These are phyloP conservation scores for Aspergillus bridgeri DNA, from an alignment of 495 filamentous ascomycete species.

Conservation along the genomic window DNA sequence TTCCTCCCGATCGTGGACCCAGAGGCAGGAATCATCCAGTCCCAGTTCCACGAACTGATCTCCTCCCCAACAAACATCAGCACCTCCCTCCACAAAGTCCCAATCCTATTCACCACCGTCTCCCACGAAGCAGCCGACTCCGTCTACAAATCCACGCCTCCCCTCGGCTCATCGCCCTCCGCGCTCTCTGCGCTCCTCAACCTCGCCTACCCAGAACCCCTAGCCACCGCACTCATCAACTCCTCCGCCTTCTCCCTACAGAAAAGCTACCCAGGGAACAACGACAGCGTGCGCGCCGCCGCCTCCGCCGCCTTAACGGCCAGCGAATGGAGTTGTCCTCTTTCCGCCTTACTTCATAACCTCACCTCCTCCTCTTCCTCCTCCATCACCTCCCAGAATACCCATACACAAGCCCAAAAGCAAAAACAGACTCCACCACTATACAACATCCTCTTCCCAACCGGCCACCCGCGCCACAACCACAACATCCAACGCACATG, in stretches of 20 bases:
- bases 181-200: conserved; percentile 16
- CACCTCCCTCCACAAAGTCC: conserved; percentile 23
- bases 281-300: conserved; percentile 19
- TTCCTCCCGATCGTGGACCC: conserved; percentile 30
- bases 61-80: background rate
- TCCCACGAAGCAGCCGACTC: conserved; percentile 27
- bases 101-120: conserved; percentile 29
- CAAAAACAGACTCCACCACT: no score
- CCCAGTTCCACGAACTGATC: conserved; percentile 30
- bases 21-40: conserved; percentile 25
- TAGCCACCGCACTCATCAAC: conserved; percentile 18
- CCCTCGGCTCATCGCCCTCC: conserved; percentile 12
- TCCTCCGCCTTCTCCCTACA: conserved; percentile 17
- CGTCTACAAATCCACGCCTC: conserved; percentile 11
- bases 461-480: conserved; percentile 25
- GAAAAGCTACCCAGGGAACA: background rate
- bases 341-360: conserved; percentile 23
- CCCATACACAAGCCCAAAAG: background rate
- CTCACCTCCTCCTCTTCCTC: no score
- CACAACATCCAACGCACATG: conserved; percentile 22
- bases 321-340: conserved; percentile 28
- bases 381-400: background rate
- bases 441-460: conserved; percentile 22
- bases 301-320: conserved; percentile 19
- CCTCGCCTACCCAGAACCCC: conserved; percentile 13